phyloP scores from a whole-genome alignment of 2,329 filamentous ascomycete genomes.

The Fusarium udum region DNA sequence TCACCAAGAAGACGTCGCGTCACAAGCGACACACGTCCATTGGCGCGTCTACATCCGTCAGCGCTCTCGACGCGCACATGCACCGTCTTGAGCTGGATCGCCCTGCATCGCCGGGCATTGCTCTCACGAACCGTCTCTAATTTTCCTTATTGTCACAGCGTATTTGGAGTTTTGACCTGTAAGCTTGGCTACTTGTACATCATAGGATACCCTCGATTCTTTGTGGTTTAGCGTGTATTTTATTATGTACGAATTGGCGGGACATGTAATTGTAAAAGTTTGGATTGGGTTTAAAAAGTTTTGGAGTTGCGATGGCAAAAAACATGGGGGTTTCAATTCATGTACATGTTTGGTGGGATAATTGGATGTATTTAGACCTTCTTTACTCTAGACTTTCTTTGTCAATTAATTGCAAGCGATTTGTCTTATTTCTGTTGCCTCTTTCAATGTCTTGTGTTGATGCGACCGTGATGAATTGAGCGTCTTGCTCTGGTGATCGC shows the following conservation, averaged over 20 bases:
- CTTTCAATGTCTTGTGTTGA: rapidly evolving
- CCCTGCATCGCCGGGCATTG: constrained; percentile 41
- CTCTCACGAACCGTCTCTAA: constrained; percentile 43
- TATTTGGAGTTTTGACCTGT: constrained; percentile 12
- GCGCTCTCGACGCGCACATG: constrained; percentile 40
- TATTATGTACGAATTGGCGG: constrained; percentile 17
- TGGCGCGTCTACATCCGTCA: constrained; percentile 32
- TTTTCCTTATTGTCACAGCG: background rate
- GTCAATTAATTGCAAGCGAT: constrained; percentile 10
- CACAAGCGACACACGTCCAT: constrained; percentile 40
- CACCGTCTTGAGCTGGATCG: constrained; percentile 43
- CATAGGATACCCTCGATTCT: constrained; percentile 28
- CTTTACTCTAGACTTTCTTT: constrained; percentile 15
- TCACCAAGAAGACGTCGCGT: constrained; percentile 37
- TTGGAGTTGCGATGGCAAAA: constrained; percentile 4
- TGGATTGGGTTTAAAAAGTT: background rate
- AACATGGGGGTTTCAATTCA: constrained; percentile 1
- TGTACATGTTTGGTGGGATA: background rate
- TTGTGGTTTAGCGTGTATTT: constrained; percentile 30
- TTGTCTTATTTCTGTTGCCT: background rate
- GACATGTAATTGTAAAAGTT: background rate
- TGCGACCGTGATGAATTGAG: background rate
- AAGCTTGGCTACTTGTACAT: constrained; percentile 27
- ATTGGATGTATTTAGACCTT: constrained; percentile 10
- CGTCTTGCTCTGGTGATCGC: too few relatives aligned